Evolutionary conservation across 345 rosid genomes (phyloP).

Genomic region (Euphorbia tirucalli): DNA sequence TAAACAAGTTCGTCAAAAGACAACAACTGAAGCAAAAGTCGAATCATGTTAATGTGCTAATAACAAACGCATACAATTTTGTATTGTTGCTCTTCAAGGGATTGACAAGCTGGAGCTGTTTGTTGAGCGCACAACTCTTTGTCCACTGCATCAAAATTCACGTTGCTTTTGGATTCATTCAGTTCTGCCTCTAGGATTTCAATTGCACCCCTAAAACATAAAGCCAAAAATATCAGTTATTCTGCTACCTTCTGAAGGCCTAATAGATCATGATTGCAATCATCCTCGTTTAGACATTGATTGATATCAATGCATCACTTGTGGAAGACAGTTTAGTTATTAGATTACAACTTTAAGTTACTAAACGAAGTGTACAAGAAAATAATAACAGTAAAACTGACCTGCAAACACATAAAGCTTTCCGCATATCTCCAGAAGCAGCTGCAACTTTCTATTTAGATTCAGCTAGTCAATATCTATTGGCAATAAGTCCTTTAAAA

Average conservation of each 20-base stretch:
- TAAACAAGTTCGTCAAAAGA: not conserved
- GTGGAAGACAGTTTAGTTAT: not conserved
- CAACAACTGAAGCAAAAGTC: not conserved
- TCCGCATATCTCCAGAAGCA: conserved; percentile 95
- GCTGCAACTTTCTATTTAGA: conserved; percentile 81
- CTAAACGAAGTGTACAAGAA: not conserved
- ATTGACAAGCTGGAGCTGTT: conserved; percentile 27
- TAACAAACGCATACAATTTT: conserved; percentile 36
- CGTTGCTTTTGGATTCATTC: conserved; percentile 37
- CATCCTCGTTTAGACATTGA: not conserved
- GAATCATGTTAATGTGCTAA: not conserved
- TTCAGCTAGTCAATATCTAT: conserved; percentile 14
- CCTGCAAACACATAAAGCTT: conserved; percentile 90
- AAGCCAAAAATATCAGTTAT: conserved; percentile 3
- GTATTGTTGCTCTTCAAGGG: conserved; percentile 24
- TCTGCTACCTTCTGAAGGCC: not conserved
- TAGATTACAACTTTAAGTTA: not conserved
- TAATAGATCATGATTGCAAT: not conserved
- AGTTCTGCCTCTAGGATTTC: conserved; percentile 74
- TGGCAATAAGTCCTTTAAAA: conserved; percentile 6
- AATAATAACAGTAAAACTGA: conserved; percentile 9
- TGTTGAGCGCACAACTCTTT: conserved; percentile 24
- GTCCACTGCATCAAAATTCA: conserved; percentile 21
- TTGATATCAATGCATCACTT: too few species aligned
- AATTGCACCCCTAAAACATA: conserved; percentile 60